Base-by-base conservation (phyloP, 2,329 filamentous ascomycete species). In the Penicillium sp. region DNA sequence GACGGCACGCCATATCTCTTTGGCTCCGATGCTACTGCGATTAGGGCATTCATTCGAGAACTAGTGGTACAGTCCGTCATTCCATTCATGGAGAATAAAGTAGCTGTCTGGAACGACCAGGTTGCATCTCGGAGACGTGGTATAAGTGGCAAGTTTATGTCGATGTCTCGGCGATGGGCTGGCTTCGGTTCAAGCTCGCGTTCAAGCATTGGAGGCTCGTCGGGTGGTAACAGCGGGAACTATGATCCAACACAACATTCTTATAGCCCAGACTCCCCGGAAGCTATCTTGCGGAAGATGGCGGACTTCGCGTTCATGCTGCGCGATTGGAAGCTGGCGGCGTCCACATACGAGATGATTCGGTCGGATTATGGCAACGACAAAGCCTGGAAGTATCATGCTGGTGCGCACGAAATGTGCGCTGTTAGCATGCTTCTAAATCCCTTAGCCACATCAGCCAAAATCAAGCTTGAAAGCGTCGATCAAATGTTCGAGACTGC, bases 281-380 rank as follows among this genome's bases (percentile, higher is more conserved):
- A 99, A 77, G 92, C 93, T 4, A 83, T 94, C 48, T 90, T 99
- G 85, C 87, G 94, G 35, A 96, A 95, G 69, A 79, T 99, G 47
- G 94, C 90, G 42, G 94, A 99, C 71, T 97, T 93, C 74, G 88
- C 92, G 11, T 96, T 99, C 69, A 97, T 99, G 92, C 82, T 99
- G 37, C 85, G 94, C 32, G 95, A 99, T 73, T 99, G 89, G 86
- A 97, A 95, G 74, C 79, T 99, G 35, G 90, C 94, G 10, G 85
- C 94, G 65, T 92, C 89, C 13, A 96, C 90, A 0, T 99, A 97
- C 71, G 93, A 99, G 55, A 82, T 99, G 5, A 77, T 99, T 9
- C 85, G 91, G 51, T 84, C 87, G 8, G 95, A 99, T 72, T 99
- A 93, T 72, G 87, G 86, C 69, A 94, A 94, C 70, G 92, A 97